Conservation (phyloP, 129 eudicot species). For the Helianthus tuberosus region DNA sequence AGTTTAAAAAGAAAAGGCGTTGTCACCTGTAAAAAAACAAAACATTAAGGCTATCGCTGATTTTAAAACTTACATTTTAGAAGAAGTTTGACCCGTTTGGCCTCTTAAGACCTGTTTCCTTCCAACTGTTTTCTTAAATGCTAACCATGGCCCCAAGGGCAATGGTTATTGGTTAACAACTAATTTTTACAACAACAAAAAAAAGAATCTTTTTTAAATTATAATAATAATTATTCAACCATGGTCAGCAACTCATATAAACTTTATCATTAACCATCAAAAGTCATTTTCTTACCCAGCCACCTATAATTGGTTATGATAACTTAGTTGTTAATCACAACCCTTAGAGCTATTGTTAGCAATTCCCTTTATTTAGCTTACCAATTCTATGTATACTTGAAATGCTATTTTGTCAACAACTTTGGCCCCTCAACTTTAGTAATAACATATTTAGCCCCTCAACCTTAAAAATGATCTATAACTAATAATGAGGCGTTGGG, state of each 20-base stretch:
- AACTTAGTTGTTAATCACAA: not conserved
- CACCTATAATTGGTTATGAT: not conserved
- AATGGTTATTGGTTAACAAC: not conserved
- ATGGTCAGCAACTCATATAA: not conserved
- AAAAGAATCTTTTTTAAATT: not conserved
- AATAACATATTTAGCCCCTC: no score
- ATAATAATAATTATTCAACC: not conserved
- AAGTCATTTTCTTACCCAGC: not conserved
- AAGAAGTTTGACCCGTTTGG: not conserved
- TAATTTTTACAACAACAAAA: no score
- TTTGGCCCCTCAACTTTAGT: not conserved
- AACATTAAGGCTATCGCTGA: not conserved
- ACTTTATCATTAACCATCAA: not conserved
- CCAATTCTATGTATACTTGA: not conserved
- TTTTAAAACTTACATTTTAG: not conserved
- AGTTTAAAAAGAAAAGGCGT: conserved; percentile 85
- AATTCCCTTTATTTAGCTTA: not conserved
- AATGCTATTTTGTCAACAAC: no score
- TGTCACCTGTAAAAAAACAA: conserved; percentile 64
- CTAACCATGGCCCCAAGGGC: not conserved
- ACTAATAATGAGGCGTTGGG: no score
- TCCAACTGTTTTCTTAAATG: not conserved
- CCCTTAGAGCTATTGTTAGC: not conserved
- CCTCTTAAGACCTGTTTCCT: not conserved
- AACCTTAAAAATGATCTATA: no score